Base-by-base conservation (phyloP, 192 early-diverging fungal genomes). In the Paraglomus brasilianum region DNA sequence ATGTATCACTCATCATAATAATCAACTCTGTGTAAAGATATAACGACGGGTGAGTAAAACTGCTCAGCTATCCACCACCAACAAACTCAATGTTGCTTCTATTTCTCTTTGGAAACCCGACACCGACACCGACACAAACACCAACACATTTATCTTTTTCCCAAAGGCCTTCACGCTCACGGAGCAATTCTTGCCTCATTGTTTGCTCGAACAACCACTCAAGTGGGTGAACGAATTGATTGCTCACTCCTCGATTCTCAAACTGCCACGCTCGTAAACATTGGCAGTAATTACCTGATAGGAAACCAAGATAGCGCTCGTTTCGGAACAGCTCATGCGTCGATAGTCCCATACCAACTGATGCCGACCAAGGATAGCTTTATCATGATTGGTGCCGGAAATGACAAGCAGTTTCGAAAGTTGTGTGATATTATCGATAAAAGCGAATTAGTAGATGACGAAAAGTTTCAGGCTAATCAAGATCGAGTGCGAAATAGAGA, bases 281-380 rank as follows among this genome's bases (percentile, higher is more conserved):
- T 98, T 63, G 96, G 80, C 1, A 87, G 88, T 45, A 93, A 85
- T 68, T 96, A 91, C 71, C 77, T 98, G 59, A 88, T 96, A 36
- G 92, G 91, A 44, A 87, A 86, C 2, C 55, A 83, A 69, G 93
- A 97, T 75, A 93, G 89, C 1, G 76, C 78, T 45, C 83, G 96
- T 17, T 89, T 89, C 89, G 96, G 95, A 40, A 96, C 94, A 0
- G 76, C 86, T 8, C 96, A 98, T 72, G 83, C 91, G 5, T 89
- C 92, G 1, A 96, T 98, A 51, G 96, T 94, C 9, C 96, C 96
- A 10, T 98, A 98, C 77, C 89, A 94, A 69, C 88, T 87, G 14
- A 88, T 96, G 67, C 83, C 82, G 0, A 95, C 91, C 8, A 79
- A 63, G 13, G 91, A 96, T 75, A 89, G 88, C 5, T 80, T 82